These are phyloP conservation scores for Pleodorina starrii DNA, from an alignment of 139 green algal species.

Conservation along the genomic window DNA sequence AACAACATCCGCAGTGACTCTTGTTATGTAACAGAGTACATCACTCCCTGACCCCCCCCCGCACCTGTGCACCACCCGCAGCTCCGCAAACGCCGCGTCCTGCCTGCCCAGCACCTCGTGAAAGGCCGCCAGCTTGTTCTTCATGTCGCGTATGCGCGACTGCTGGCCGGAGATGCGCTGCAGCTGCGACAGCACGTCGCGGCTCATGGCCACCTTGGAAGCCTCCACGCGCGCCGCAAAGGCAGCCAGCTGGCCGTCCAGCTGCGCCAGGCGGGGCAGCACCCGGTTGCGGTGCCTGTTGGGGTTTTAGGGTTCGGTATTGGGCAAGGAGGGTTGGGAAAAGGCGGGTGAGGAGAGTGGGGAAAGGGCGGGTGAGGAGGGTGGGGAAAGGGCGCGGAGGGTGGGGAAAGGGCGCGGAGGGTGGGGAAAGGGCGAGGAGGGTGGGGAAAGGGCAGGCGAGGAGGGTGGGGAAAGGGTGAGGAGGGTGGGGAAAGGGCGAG, in stretches of 20 bases:
- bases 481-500: too few relatives aligned
- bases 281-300: conserved; percentile 45
- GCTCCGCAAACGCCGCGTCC: conserved; percentile 77
- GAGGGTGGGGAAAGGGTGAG: too few relatives aligned
- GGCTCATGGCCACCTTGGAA: conserved; percentile 70
- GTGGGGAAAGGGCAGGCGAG: too few relatives aligned
- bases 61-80: conserved; percentile 72
- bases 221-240: conserved; percentile 21
- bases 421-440: too few relatives aligned
- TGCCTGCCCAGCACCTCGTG: conserved; percentile 76
- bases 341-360: too few relatives aligned
- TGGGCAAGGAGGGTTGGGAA: too few relatives aligned
- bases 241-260: conserved; percentile 24
- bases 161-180: conserved; percentile 81
- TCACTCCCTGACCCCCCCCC: background rate
- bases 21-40: too few relatives aligned
- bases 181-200: conserved; percentile 86
- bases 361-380: too few relatives aligned
- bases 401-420: too few relatives aligned
- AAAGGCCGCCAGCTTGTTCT: conserved; percentile 84
- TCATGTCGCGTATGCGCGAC: conserved; percentile 89
- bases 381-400: too few relatives aligned
- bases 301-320: too few relatives aligned
- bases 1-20: too few relatives aligned
- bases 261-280: conserved; percentile 32